Evolutionary conservation across 2,329 filamentous ascomycete species (phyloP).

Genomic region (Plectosphaerella plurivora): DNA sequence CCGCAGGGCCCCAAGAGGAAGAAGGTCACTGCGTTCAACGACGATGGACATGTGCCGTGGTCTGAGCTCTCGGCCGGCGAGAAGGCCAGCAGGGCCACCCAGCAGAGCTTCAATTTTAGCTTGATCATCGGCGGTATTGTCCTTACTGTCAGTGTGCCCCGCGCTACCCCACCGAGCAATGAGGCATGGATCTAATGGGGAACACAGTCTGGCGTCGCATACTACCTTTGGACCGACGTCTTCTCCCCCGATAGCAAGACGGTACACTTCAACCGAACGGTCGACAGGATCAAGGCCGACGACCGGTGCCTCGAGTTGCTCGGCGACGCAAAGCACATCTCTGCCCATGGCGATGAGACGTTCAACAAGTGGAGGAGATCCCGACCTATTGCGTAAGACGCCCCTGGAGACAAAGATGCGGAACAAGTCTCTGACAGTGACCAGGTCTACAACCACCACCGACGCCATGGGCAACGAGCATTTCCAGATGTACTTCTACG

Average conservation of each 20-base stretch:
- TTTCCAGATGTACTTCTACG: constrained; percentile 79
- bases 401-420: constrained; percentile 1
- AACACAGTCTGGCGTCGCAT: constrained; percentile 53
- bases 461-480: constrained; percentile 77
- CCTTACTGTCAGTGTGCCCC: constrained; percentile 59
- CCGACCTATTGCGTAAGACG: constrained; percentile 53
- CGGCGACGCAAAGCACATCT: constrained; percentile 70
- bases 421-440: constrained; percentile 17
- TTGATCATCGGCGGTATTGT: constrained; percentile 70
- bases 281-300: constrained; percentile 73
- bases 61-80: constrained; percentile 67
- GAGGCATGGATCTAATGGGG: constrained; percentile 40
- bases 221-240: constrained; percentile 76
- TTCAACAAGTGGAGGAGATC: constrained; percentile 74
- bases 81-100: constrained; percentile 79
- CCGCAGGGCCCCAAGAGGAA: constrained; percentile 50
- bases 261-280: constrained; percentile 81
- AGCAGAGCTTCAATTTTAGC: constrained; percentile 85
- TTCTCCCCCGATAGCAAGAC: constrained; percentile 83
- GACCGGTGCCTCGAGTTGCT: constrained; percentile 67
- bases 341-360: constrained; percentile 76
- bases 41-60: constrained; percentile 82
- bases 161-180: background rate
- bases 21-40: constrained; percentile 78
- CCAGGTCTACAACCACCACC: constrained; percentile 60